A percentile compares a stretch with the other conserved stretches of the same genome.
phyloP scores from a whole-genome alignment of 2,329 filamentous ascomycete species.

The Drechslerella coelobrocha region DNA sequence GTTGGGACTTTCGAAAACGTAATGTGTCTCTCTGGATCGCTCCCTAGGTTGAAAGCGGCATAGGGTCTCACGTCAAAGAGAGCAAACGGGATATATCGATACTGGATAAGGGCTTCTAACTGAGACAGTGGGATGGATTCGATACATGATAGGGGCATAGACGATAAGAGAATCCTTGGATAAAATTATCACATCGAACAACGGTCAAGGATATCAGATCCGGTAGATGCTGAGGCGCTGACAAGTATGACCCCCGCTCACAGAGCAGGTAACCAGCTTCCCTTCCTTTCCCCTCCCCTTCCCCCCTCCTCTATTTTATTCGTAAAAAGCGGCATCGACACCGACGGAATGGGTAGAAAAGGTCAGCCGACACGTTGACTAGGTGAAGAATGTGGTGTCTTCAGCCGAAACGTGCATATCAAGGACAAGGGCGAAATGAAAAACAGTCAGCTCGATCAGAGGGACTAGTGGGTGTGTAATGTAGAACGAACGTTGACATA shows the following conservation, averaged over 20 bases:
- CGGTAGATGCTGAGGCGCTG: constrained; percentile 39
- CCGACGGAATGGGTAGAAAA: constrained; percentile 49
- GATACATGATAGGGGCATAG: constrained; percentile 45
- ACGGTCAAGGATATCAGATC: constrained; percentile 42
- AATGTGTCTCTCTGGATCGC: constrained; percentile 42
- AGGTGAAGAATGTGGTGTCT: constrained; percentile 49
- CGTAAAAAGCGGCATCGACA: constrained; percentile 40
- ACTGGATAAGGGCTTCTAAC: constrained; percentile 39
- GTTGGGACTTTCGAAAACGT: constrained; percentile 38
- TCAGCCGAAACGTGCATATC: constrained; percentile 50
- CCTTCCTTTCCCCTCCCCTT: background rate
- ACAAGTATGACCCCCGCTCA: constrained; percentile 2
- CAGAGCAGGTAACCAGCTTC: background rate
- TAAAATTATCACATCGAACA: constrained; percentile 30
- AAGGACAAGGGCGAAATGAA: constrained; percentile 21
- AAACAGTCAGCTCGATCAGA: constrained; percentile 23
- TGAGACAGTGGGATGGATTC: constrained; percentile 48
- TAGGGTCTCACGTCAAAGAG: constrained; percentile 19
- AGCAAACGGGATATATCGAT: constrained; percentile 30
- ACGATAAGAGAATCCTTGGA: constrained; percentile 46
- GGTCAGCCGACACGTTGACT: constrained; percentile 51
- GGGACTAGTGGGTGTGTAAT: constrained; percentile 11
- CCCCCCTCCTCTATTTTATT: constrained; percentile 17
- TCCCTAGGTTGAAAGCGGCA: constrained; percentile 38
- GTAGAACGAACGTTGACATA: background rate